phyloP scores from a whole-genome alignment of 2,329 filamentous ascomycete species.

The Xylaria sp. region DNA sequence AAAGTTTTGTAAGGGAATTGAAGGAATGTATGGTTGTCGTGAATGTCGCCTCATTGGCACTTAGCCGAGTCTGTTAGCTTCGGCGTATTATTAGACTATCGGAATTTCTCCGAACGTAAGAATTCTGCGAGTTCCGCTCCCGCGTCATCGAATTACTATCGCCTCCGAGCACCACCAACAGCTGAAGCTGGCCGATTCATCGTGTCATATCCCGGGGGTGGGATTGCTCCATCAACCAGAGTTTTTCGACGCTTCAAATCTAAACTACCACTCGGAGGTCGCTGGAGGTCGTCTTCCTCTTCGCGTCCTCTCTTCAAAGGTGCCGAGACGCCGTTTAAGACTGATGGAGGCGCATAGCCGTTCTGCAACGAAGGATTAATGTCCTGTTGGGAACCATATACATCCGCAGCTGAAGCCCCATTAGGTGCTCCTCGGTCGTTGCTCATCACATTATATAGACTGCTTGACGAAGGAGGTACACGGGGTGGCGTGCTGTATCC shows the following conservation, averaged over 20 bases:
- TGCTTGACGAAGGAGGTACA: constrained; percentile 75
- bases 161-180: constrained; percentile 51
- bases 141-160: constrained; percentile 41
- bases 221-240: constrained; percentile 69
- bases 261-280: constrained; percentile 71
- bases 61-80: constrained; percentile 39
- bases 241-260: constrained; percentile 85
- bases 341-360: constrained; percentile 71
- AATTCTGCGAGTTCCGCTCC: constrained; percentile 19
- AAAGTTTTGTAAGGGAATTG: constrained; percentile 45
- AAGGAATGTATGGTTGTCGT: constrained; percentile 41
- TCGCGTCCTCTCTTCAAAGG: constrained; percentile 61
- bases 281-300: constrained; percentile 70
- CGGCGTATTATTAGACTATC: not conserved
- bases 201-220: constrained; percentile 61
- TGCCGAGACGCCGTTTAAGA: constrained; percentile 70
- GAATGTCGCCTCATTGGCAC: constrained; percentile 38
- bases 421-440: constrained; percentile 77
- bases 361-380: constrained; percentile 66
- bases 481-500: constrained; percentile 86
- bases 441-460: constrained; percentile 89
- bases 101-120: constrained; percentile 12
- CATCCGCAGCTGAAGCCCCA: constrained; percentile 72
- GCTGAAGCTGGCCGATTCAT: constrained; percentile 61
- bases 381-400: constrained; percentile 75